These are phyloP conservation scores for Pneumocystis wakefieldiae DNA, from an alignment of 1,139 yeast species.

Conservation along the genomic window DNA sequence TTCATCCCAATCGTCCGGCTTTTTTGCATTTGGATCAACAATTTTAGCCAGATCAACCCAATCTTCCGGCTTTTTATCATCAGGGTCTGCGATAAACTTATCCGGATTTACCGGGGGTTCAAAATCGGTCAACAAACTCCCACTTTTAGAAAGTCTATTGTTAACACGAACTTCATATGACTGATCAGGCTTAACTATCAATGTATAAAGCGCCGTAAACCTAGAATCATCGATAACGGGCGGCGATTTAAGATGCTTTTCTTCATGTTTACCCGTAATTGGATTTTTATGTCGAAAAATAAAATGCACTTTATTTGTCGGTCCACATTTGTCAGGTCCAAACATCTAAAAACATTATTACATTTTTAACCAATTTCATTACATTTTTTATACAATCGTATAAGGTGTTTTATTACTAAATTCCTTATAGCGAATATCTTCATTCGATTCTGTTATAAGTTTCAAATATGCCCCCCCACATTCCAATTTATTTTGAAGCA, in stretches of 20 bases:
- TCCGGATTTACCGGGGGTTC: slow-evolving; percentile 55
- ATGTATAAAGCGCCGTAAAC: slow-evolving; percentile 53
- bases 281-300: slow-evolving; percentile 49
- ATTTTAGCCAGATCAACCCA: slow-evolving; percentile 64
- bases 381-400: slow-evolving; percentile 30
- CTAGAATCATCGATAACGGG: slow-evolving; percentile 50
- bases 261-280: slow-evolving; percentile 42
- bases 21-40: slow-evolving; percentile 48
- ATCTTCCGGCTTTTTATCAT: slow-evolving; percentile 52
- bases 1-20: slow-evolving; percentile 78
- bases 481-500: slow-evolving; percentile 54
- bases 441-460: slow-evolving; percentile 37
- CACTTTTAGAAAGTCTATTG: slow-evolving; percentile 58
- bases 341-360: slow-evolving; percentile 37
- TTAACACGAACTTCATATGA: slow-evolving; percentile 67
- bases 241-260: slow-evolving; percentile 51
- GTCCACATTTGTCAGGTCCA: slow-evolving; percentile 88
- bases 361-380: not conserved
- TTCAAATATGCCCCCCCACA: slow-evolving; percentile 89
- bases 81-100: slow-evolving; percentile 42
- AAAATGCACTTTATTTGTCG: slow-evolving; percentile 63
- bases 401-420: slow-evolving; percentile 55
- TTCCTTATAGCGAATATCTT: slow-evolving; percentile 30
- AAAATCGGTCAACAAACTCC: slow-evolving; percentile 47
- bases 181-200: slow-evolving; percentile 48